Conservation (phyloP, 2,329 filamentous ascomycete species). For the Colletotrichum tropicicola region DNA sequence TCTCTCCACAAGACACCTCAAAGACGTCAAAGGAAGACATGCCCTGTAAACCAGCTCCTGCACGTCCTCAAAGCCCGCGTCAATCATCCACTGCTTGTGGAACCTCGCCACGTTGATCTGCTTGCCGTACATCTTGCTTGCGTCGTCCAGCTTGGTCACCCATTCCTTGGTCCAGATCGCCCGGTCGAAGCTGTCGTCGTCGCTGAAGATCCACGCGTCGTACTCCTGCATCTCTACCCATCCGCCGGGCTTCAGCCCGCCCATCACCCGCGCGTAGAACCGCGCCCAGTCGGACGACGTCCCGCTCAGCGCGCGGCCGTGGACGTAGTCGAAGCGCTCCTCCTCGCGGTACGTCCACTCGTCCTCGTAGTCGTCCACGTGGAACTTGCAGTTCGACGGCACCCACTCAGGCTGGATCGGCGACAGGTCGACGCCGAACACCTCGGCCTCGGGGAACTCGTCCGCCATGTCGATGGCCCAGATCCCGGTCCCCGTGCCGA, state of each 20-base stretch:
- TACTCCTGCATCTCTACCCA: conserved; percentile 50
- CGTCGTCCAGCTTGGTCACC: conserved; percentile 45
- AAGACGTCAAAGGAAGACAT: conserved; percentile 13
- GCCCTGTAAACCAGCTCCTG: conserved; percentile 40
- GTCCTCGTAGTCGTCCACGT: conserved; percentile 72
- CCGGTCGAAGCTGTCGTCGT: conserved; percentile 46
- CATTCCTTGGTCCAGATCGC: conserved; percentile 50
- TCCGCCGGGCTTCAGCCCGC: conserved; percentile 43
- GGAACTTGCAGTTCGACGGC: conserved; percentile 69
- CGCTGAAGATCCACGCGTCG: conserved; percentile 47
- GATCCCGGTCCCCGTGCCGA: conserved; percentile 70
- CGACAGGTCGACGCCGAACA: conserved; percentile 64
- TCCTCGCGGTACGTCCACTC: conserved; percentile 51
- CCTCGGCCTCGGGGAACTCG: conserved; percentile 54
- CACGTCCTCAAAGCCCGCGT: conserved; percentile 48
- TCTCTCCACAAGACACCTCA: fast-evolving
- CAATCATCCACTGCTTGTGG: conserved; percentile 48
- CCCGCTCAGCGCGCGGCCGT: conserved; percentile 40
- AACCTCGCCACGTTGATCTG: conserved; percentile 46
- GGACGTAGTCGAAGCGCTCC: conserved; percentile 45
- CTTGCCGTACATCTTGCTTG: conserved; percentile 47
- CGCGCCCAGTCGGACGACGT: conserved; percentile 43
- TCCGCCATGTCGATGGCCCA: conserved; percentile 60
- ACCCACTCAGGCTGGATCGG: conserved; percentile 66
- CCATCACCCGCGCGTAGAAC: conserved; percentile 40